A percentile compares a stretch with the other conserved stretches of the same genome.
Evolutionary conservation across 2,329 filamentous ascomycete species (phyloP).

Genomic region (Talaromyces piceae): DNA sequence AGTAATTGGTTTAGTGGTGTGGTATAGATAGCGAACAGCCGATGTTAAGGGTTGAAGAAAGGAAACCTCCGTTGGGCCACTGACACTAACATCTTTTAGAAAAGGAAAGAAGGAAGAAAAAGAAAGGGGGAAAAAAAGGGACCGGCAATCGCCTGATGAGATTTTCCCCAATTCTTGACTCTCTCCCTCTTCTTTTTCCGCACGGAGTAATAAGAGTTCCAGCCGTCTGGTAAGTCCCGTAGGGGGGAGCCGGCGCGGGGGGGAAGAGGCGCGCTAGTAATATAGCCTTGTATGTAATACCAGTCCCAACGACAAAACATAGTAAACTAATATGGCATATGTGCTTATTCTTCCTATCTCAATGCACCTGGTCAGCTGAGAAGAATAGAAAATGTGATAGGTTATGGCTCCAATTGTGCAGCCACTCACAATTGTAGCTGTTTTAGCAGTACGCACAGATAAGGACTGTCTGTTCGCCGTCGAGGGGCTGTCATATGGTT

Average conservation of each 20-base stretch:
- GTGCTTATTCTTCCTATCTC: neutral
- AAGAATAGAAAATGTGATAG: neutral
- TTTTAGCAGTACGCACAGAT: too few species aligned
- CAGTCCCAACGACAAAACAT: neutral
- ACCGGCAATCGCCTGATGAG: neutral
- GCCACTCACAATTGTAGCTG: too few species aligned
- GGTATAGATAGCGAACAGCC: neutral
- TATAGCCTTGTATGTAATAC: too few species aligned
- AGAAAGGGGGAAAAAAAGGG: neutral
- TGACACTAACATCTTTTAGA: neutral
- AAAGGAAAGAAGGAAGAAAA: neutral
- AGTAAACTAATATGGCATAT: too few species aligned
- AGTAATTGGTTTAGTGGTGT: neutral
- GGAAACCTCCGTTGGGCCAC: neutral
- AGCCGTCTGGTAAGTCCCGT: slow-evolving; percentile 11
- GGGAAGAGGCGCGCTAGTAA: neutral
- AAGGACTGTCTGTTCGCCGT: too few species aligned
- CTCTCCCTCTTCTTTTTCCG: neutral
- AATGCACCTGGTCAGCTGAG: neutral
- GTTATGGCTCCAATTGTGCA: too few species aligned
- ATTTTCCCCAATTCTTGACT: too few species aligned
- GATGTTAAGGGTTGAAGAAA: neutral
- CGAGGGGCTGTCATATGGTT: too few species aligned
- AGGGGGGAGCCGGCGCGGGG: neutral
- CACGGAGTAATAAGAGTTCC: neutral